phyloP scores from a whole-genome alignment of 345 rosid genomes.

The Ricinus communis region DNA sequence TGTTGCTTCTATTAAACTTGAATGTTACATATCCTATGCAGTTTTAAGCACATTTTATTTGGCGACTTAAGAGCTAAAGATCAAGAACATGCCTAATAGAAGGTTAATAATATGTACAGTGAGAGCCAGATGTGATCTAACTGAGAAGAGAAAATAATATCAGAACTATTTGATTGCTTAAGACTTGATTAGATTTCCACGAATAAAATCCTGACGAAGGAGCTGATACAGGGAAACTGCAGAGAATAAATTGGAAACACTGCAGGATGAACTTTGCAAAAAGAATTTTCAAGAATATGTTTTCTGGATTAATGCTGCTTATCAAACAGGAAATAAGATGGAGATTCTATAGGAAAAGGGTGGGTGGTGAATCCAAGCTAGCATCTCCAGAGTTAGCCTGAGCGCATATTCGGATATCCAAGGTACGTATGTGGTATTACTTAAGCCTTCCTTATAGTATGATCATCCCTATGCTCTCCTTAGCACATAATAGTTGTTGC shows the following conservation, averaged over 20 bases:
- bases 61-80: neutral
- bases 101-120: too few relatives aligned
- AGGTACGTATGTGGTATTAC: slow-evolving; percentile 3
- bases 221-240: neutral
- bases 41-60: neutral
- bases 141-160: too few relatives aligned
- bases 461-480: slow-evolving; percentile 15
- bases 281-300: neutral
- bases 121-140: too few relatives aligned
- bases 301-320: neutral
- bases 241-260: too few relatives aligned
- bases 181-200: too few relatives aligned
- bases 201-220: neutral
- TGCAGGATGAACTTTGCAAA: neutral
- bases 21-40: neutral
- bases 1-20: neutral
- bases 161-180: too few relatives aligned
- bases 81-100: too few relatives aligned
- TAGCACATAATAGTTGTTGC: neutral
- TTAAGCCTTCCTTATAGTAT: neutral
- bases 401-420: slow-evolving; percentile 35
- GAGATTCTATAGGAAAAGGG: neutral
- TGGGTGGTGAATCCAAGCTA: slow-evolving; percentile 30
- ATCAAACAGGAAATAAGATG: neutral
- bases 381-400: slow-evolving; percentile 21